Evolutionary conservation across 345 rosid genomes (phyloP), one percentile per base, ranked within the genome.

Genomic region (Sapria himalayana): DNA sequence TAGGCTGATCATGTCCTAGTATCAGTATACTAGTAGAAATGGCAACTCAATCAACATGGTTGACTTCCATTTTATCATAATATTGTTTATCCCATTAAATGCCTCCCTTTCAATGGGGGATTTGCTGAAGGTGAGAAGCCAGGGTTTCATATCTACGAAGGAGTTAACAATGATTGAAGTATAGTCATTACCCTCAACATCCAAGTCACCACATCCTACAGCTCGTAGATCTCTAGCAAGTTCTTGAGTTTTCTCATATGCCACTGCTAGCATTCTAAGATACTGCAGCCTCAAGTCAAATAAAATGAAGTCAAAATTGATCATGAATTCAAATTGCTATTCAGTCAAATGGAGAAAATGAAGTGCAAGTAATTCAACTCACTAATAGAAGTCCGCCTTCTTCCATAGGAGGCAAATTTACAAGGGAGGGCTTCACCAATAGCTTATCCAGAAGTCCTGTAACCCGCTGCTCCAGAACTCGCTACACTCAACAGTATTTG

Each of bases 381-480:
- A 68, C 74, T 45, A 60, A 48, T 46, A 68, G 27, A 43, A 68
- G 74, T 15, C 70, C 74, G 10, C 70, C 99, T 69, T 91, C 78
- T 54, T 70, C 81, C 62, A 73, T 45, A 18, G 93, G 59, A 54
- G 93, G 95, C 41, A 79, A 73, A 64, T 59, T 80, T 61, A 71
- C 63, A 46, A 89, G 93, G 59, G 95, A 82, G 47, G 99, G 99
- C 63, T 77, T 91, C 69, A 64, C 71, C 43, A 84, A 59, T 51
- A 91, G 57, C 65, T 77, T 91, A 67, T 91, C 99, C 52, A 84
- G 60, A 58, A 82, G 63, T 25, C 86, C 78, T 33, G 99, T 84
- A 56, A 84, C 85, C 43, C 95, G 84, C 64, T 91, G 99, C 76
- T 91, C 95, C 55, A 91, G 54, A 58, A 91, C 93, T 75, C 99